These are phyloP conservation scores for Ustilago nuda DNA, from an alignment of 1,284 basidiomycete genomes.

Conservation along the genomic window DNA sequence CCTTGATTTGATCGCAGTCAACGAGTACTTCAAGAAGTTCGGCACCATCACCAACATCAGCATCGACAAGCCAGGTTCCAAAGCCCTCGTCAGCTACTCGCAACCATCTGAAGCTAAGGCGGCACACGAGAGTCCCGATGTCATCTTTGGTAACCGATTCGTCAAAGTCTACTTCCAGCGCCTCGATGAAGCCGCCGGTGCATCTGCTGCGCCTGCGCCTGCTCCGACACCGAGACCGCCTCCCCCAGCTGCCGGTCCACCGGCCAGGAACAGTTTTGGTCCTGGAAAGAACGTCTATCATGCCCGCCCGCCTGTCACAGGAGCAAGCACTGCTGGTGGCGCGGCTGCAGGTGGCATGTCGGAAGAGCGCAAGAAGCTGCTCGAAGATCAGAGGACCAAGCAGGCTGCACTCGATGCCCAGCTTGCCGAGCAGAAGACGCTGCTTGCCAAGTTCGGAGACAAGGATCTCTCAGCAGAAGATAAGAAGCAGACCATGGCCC, in stretches of 20 bases:
- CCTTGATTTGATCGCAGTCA: conserved; percentile 81
- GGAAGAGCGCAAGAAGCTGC: conserved; percentile 69
- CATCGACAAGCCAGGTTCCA: conserved; percentile 80
- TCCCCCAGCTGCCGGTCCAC: conserved; percentile 16
- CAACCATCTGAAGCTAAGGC: conserved; percentile 85
- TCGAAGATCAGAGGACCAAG: conserved; percentile 73
- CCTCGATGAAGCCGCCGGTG: conserved; percentile 73
- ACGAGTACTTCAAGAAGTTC: conserved; percentile 90
- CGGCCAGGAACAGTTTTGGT: conserved; percentile 53
- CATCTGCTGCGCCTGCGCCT: conserved; percentile 76
- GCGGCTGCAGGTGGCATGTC: conserved; percentile 30
- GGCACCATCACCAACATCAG: conserved; percentile 93
- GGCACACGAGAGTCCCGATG: conserved; percentile 92
- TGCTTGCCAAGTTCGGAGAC: conserved; percentile 78
- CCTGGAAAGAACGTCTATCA: conserved; percentile 64
- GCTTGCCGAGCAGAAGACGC: conserved; percentile 87
- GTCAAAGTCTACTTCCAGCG: conserved; percentile 77
- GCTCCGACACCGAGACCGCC: conserved; percentile 78
- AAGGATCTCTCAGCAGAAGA: conserved; percentile 77
- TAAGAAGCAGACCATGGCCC: conserved; percentile 83
- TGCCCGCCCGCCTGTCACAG: conserved; percentile 41
- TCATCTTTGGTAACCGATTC: conserved; percentile 91
- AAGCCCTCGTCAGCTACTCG: conserved; percentile 86
- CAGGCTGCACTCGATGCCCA: conserved; percentile 83
- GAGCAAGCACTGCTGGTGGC: conserved; percentile 13